These are phyloP conservation scores for Lignosus rhinocerotis DNA, from an alignment of 1,284 basidiomycete species.

Conservation along the genomic window DNA sequence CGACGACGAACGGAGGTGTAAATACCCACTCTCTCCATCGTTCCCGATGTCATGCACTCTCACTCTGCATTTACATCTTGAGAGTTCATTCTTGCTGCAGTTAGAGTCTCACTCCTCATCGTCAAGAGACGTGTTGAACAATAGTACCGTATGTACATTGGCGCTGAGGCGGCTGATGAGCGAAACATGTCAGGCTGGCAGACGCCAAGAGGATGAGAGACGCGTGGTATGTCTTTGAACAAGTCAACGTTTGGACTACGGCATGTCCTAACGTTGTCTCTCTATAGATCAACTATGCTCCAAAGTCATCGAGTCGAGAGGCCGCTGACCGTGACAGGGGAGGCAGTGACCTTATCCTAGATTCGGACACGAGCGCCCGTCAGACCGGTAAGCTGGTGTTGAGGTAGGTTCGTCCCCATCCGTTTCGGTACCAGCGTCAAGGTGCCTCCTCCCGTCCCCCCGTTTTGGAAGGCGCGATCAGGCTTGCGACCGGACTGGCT, in stretches of 20 bases:
- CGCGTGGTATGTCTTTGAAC: neutral
- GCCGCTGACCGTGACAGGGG: neutral
- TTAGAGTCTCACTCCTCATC: neutral
- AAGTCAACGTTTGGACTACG: neutral
- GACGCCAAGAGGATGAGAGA: neutral
- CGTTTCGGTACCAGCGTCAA: no score
- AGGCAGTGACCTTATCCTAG: neutral
- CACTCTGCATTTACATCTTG: neutral
- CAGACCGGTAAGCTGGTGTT: neutral
- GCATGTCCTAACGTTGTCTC: neutral
- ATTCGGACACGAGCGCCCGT: neutral
- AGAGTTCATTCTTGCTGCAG: neutral
- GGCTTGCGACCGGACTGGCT: no score
- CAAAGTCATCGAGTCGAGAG: no score
- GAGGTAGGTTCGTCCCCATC: no score
- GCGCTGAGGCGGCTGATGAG: neutral
- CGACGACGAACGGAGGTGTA: neutral
- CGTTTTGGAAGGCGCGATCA: no score
- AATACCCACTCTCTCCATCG: neutral
- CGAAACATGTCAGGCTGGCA: neutral
- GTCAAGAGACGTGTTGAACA: neutral
- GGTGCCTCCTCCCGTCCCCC: no score
- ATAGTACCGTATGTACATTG: neutral
- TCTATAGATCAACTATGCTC: neutral
- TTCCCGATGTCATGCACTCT: neutral